Base-by-base conservation (phyloP, 1,284 basidiomycete genomes). In the Trichosporon asahii region DNA sequence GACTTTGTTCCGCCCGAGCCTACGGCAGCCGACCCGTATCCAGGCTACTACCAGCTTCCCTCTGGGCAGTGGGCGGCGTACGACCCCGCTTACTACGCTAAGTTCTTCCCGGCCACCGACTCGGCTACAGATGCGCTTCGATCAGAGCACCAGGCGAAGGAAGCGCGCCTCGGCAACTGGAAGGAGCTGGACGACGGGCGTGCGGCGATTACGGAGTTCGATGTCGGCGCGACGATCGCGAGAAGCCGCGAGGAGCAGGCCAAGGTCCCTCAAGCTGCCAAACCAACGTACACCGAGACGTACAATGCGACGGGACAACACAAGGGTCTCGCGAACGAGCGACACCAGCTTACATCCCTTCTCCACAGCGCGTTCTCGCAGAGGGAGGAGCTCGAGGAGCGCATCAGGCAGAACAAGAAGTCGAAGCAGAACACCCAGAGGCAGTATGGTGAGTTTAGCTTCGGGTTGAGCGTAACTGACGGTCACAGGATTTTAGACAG, bases 21-120 rank as follows among this genome's bases (percentile, higher is more conserved):
- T 0, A 90, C 89, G 3, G 85, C 88, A 0, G 84, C 85, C 23
- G 93, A 95, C 78, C 88, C 88, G 21, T 94, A 94, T 80, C 93
- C 93, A 1, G 93, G 93, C 2, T 95, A 94, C 84, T 95, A 95
- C 80, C 89, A 90, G 72, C 86, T 91, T 29, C 92, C 92, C 0
- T 90, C 90, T 1, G 92, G 93, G 11, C 79, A 86, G 65, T 95
- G 93, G 90, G 89, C 88, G 27, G 89, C 90, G 0, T 87, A 95
- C 80, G 92, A 95, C 68, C 82, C 88, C 0, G 86, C 77, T n/a
- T 93, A 91, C 81, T 95, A 93, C 79, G 86, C 86, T 35, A 88
- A 86, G 35, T 92, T 91, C 83, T 87, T 82, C 72, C 53, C 65
- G 6, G 25, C 66, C 65, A 21, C 46, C 65, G 7, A 46, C 14